phyloP scores from a whole-genome alignment of 495 filamentous ascomycete genomes.

The Umbilicaria muhlenbergii region DNA sequence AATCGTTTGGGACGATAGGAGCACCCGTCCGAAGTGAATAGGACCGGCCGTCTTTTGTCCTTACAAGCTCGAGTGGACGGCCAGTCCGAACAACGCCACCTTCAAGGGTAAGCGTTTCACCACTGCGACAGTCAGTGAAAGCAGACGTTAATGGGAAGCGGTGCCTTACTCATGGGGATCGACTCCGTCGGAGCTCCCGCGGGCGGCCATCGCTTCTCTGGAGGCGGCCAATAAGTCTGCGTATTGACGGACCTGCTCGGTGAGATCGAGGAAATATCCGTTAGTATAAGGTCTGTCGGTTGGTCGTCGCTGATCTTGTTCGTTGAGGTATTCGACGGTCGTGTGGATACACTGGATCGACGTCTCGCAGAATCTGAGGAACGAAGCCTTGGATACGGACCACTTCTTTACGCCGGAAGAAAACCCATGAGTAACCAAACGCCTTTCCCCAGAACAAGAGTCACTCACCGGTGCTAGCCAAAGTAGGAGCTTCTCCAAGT shows the following conservation, averaged over 20 bases:
- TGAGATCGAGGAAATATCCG: slow-evolving; percentile 86
- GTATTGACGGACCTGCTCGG: slow-evolving; percentile 70
- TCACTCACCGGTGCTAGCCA: slow-evolving; percentile 80
- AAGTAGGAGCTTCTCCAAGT: slow-evolving; percentile 79
- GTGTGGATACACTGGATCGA: slow-evolving; percentile 76
- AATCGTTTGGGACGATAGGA: slow-evolving; percentile 23
- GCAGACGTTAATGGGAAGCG: slow-evolving; percentile 16
- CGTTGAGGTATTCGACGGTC: slow-evolving; percentile 62
- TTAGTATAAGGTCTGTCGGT: slow-evolving; percentile 77
- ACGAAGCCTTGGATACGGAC: slow-evolving; percentile 47
- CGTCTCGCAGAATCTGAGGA: slow-evolving; percentile 71
- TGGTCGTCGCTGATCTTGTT: slow-evolving; percentile 64
- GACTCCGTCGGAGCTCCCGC: slow-evolving; percentile 8
- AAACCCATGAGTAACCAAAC: slow-evolving; percentile 47
- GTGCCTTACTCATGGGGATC: slow-evolving; percentile 20
- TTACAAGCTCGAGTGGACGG: slow-evolving; percentile 60
- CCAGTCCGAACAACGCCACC: slow-evolving; percentile 67
- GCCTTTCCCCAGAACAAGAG: slow-evolving; percentile 26
- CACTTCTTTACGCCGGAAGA: slow-evolving; percentile 53
- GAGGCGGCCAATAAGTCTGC: slow-evolving; percentile 42
- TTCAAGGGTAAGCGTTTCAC: slow-evolving; percentile 53
- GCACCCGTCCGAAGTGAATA: slow-evolving; percentile 58
- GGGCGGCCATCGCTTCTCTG: slow-evolving; percentile 22
- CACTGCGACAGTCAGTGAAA: slow-evolving; percentile 21
- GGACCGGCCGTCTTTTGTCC: slow-evolving; percentile 58